Evolutionary conservation across 768 basidiomycete genomes (phyloP).

Genomic region (Panaeolus papilionaceus): DNA sequence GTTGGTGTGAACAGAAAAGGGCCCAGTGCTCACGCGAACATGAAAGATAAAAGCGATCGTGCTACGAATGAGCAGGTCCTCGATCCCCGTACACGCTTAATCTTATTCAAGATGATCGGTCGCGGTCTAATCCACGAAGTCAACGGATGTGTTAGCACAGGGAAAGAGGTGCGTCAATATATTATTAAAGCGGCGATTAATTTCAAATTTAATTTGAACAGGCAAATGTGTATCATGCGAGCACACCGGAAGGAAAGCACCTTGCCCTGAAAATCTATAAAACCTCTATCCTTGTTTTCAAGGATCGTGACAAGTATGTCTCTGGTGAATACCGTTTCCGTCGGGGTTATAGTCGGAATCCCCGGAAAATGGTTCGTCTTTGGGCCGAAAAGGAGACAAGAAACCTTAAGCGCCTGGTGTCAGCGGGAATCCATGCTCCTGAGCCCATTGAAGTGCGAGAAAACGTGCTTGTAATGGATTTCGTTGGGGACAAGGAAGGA

Average conservation of each 20-base stretch:
- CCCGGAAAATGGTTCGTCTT: conserved; percentile 96
- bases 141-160: conserved; percentile 96
- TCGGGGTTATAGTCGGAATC: conserved; percentile 89
- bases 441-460: conserved; percentile 93
- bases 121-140: conserved; percentile 87
- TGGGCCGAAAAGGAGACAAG: conserved; percentile 99
- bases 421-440: conserved; percentile 88
- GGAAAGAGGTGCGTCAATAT: conserved; percentile 82
- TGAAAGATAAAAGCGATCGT: conserved; percentile 96
- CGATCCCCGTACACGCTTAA: conserved; percentile 93
- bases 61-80: conserved; percentile 98
- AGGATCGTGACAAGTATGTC: conserved; percentile 97
- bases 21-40: conserved; percentile 83
- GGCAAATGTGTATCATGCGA: conserved; percentile 98
- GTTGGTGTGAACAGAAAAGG: conserved; percentile 93
- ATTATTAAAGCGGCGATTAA: conserved; percentile 15
- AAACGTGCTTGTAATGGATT: conserved; percentile 96
- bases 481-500: conserved; percentile 82
- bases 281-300: conserved; percentile 96
- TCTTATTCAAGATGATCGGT: conserved; percentile 96
- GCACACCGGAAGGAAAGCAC: conserved; percentile 59
- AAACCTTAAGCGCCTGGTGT: conserved; percentile 83
- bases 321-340: conserved; percentile 96
- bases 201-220: conserved; percentile 34
- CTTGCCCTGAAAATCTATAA: conserved; percentile 98